Percentiles rank a stretch among this genome's conserved stretches.
These are phyloP conservation scores for Acephala macrosclerotiorum DNA, from an alignment of 2,329 filamentous ascomycete species.

Conservation along the genomic window DNA sequence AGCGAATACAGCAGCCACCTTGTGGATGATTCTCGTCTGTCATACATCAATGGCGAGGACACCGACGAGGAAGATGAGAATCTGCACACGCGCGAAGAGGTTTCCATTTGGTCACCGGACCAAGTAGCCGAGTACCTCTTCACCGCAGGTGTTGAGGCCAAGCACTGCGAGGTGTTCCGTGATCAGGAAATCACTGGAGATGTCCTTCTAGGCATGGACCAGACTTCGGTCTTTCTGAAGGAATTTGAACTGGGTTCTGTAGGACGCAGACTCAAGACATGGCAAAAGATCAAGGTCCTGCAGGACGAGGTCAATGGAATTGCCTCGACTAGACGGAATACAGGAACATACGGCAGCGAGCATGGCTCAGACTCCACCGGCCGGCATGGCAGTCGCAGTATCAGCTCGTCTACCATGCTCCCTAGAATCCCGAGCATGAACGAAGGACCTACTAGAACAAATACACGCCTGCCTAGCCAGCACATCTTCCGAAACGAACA, in stretches of 20 bases:
- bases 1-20: conserved; percentile 89
- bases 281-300: conserved; percentile 93
- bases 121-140: conserved; percentile 92
- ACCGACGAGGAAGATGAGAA: conserved; percentile 90
- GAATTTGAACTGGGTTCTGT: conserved; percentile 94
- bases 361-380: conserved; percentile 61
- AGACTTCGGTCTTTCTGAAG: conserved; percentile 93
- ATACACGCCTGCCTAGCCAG: conserved; percentile 42
- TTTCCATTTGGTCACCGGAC: conserved; percentile 79
- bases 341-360: conserved; percentile 65
- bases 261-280: conserved; percentile 87
- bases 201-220: conserved; percentile 92
- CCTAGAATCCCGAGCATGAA: conserved; percentile 42
- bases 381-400: conserved; percentile 52
- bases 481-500: conserved; percentile 45
- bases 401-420: conserved; percentile 37
- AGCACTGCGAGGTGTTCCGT: conserved; percentile 91
- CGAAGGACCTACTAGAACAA: conserved; percentile 39
- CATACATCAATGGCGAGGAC: conserved; percentile 93
- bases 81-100: conserved; percentile 74
- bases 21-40: conserved; percentile 71
- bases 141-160: conserved; percentile 82
- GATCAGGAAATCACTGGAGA: conserved; percentile 97
- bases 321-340: conserved; percentile 57
- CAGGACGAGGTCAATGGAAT: conserved; percentile 82